These are phyloP conservation scores for Parachaetomium inaequale DNA, from an alignment of 495 filamentous ascomycete species.

Conservation along the genomic window DNA sequence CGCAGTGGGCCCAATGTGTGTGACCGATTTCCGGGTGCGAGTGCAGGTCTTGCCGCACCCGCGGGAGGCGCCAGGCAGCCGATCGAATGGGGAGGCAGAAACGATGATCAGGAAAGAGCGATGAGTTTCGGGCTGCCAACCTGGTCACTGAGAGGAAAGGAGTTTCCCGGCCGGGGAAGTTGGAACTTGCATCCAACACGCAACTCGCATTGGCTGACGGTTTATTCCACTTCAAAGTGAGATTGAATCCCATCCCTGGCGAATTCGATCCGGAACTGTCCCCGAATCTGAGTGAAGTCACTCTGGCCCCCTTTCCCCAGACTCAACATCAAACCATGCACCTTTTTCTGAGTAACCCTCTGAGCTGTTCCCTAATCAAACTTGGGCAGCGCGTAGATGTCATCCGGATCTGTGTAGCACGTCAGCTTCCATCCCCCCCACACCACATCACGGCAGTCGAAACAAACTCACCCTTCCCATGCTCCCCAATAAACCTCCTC, in stretches of 20 bases:
- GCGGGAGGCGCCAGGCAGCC: background rate
- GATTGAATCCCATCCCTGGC: too few relatives aligned
- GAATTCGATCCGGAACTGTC: too few relatives aligned
- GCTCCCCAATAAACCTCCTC: conserved; percentile 53
- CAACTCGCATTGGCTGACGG: too few relatives aligned
- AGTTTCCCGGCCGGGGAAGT: background rate
- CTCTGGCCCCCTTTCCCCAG: too few relatives aligned
- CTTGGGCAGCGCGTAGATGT: conserved; percentile 31
- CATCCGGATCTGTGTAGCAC: conserved; percentile 47
- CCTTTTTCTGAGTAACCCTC: too few relatives aligned
- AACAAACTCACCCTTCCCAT: conserved; percentile 42
- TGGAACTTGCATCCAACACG: too few relatives aligned
- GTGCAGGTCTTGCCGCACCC: background rate
- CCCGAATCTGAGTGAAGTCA: too few relatives aligned
- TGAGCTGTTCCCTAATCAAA: conserved; percentile 14
- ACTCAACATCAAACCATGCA: too few relatives aligned
- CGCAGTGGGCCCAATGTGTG: too few relatives aligned
- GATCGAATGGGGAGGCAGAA: background rate
- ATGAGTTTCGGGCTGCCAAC: background rate
- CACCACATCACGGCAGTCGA: background rate
- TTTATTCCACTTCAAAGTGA: too few relatives aligned
- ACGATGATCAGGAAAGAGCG: too few relatives aligned
- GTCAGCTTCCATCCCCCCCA: conserved; percentile 9
- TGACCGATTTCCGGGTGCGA: background rate
- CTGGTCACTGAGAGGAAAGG: too few relatives aligned